These are phyloP conservation scores for Penicillium salamii DNA, from an alignment of 495 filamentous ascomycete genomes.

Conservation along the genomic window DNA sequence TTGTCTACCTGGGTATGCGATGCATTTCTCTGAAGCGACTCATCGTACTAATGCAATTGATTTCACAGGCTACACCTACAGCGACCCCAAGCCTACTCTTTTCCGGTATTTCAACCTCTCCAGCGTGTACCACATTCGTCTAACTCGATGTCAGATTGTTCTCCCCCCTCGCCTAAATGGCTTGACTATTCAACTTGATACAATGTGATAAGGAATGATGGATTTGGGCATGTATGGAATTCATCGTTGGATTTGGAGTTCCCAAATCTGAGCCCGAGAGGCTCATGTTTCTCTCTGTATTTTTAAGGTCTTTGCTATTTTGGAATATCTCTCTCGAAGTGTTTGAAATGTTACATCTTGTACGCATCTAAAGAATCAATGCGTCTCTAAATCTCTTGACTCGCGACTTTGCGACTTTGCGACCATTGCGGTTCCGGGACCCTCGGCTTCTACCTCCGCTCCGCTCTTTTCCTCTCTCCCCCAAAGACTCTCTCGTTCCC, in stretches of 20 bases:
- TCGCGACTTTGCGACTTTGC: too few relatives aligned
- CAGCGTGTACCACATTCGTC: not conserved
- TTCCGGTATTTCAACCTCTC: slow-evolving; percentile 62
- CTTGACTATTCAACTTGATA: not conserved
- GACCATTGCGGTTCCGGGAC: too few relatives aligned
- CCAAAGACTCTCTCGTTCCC: not conserved
- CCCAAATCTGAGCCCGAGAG: too few relatives aligned
- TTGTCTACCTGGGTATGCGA: slow-evolving; percentile 87
- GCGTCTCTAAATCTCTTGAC: too few relatives aligned
- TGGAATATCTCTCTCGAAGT: too few relatives aligned
- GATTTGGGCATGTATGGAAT: not conserved
- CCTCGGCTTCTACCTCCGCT: too few relatives aligned
- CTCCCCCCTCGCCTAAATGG: slow-evolving; percentile 61
- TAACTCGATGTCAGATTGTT: slow-evolving; percentile 55
- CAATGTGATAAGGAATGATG: not conserved
- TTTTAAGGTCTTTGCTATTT: slow-evolving; percentile 2
- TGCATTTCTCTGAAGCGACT: not conserved
- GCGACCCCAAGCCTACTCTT: slow-evolving; percentile 85
- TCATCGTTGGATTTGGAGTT: not conserved
- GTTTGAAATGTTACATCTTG: too few relatives aligned
- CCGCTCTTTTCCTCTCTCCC: too few relatives aligned
- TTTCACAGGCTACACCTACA: slow-evolving; percentile 80
- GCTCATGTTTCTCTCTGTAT: not conserved
- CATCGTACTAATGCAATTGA: too few relatives aligned
- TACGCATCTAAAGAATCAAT: too few relatives aligned